Base-by-base conservation (phyloP, 2,329 filamentous ascomycete species). In the Endothia cerciana region DNA sequence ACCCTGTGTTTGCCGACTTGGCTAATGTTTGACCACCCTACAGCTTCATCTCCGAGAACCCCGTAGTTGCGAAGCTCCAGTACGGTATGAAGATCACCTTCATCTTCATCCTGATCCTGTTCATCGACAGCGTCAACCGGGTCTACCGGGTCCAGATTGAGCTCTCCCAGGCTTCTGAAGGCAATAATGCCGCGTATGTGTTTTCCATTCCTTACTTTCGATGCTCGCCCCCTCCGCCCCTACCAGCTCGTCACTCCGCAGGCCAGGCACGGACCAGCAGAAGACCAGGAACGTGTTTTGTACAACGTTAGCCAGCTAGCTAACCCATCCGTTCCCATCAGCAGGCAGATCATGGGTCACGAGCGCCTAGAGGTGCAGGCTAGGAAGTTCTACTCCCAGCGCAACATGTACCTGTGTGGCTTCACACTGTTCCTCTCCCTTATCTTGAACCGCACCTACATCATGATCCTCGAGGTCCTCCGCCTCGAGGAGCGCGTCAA, bases 361-460 rank as follows among this genome's bases (percentile, higher is more conserved):
- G 95, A 98, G 78, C 94, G 95, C 70, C 93, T 97, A 87, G 95
- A 99, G 82, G 94, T 98, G 62, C 95, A 99, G 81, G 94, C 95
- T 71, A 93, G 95, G 86, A 99, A 99, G 83, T 99, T 99, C 86
- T 99, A 99, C 87, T 97, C 94, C 69, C 94, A 99, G 84, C 94
- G 95, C 80, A 99, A 99, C 89, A 99, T 99, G 95, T 99, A 99
- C 83, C 93, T 99, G 69, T 98, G 95, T 80, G 95, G 95, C 73
- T 99, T 99, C 85, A 99, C 95, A 5, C 90, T 99, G 70, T 98
- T 99, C 88, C 90, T 99, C 69, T 98, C 94, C 63, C 86, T 99
- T 70, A 99, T 99, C 80, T 92, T 96, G 77, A 98, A 99, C 89
- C 94, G 95, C 76, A 99, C 95, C 76, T 99, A 98, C 84, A 91